Evolutionary conservation across 257 asterid species (phyloP), one percentile per base, ranked within the genome.

Genomic region (Solanum piurae): DNA sequence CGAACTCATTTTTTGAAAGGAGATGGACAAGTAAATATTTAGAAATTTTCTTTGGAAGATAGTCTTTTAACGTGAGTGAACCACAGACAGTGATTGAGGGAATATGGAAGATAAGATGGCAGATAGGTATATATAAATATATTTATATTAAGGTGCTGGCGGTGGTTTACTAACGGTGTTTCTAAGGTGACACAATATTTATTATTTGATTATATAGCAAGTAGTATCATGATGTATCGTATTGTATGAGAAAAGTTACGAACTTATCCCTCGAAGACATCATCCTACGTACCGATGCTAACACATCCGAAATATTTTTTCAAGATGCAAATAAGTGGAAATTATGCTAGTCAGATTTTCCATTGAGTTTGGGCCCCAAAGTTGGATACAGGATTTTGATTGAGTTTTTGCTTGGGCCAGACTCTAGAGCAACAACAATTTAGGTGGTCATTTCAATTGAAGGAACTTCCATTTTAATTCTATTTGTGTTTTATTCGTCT

Each of bases 1-100:
- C 90, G 91, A 94, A 91, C 88, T 98, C 96, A 9, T 88, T 94
- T 94, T 90, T 94, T 16, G 94, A 89, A 86, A 9, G 38, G 79
- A 87, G 88, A 58, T 58, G 12, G 66, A 40, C 85, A 91, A 38
- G 96, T 86, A 83, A 10, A 25, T 25, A 68, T 42, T 44, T 18
- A 6, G 55, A 8, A 64, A 49, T 82, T 46, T 49, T 46, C 18
- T 46, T 80, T 80, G 85, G 85, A 46, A 80, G 40, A 44, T 44
- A 80, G 40, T 80, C 29, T 82, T 82, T 82, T 80, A 42, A 49
- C 85, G 38, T 49, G 18, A 80, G 42, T 80, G 3, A 46, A 80
- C 68, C 69, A 49, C 42, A 80, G 68, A 80, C 20, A 29, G 42
- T 29, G 69, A 80, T 77, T 77, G 52, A n/a, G 36, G 33, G 60